Conservation (phyloP, 2,329 filamentous ascomycete genomes). For the Xylariaceae sp. region DNA sequence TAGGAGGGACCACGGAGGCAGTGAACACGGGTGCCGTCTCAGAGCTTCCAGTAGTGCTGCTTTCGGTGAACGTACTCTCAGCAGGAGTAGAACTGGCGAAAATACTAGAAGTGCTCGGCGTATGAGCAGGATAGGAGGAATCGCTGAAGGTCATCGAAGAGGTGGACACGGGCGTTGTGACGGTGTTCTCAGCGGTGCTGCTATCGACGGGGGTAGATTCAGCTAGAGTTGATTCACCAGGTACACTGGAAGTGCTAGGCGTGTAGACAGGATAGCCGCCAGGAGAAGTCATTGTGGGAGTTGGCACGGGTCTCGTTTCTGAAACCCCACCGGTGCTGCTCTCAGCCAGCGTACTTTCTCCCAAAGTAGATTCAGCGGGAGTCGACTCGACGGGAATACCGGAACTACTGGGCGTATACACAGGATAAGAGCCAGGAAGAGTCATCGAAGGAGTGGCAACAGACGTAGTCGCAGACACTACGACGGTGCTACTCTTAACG, state of each 20-base stretch:
- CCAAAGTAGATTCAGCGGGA: background rate
- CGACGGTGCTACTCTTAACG: background rate
- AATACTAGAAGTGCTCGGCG: background rate
- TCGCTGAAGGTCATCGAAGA: background rate
- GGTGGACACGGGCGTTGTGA: background rate
- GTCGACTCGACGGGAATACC: background rate
- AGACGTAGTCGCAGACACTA: background rate
- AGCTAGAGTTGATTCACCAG: background rate
- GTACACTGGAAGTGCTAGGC: conserved; percentile 12
- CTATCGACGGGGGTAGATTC: background rate
- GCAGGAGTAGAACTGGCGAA: conserved; percentile 3
- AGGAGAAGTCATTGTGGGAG: no score
- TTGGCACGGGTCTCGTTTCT: no score
- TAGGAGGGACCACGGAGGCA: background rate
- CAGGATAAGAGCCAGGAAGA: background rate
- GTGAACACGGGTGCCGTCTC: background rate
- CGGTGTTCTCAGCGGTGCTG: background rate
- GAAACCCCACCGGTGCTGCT: background rate
- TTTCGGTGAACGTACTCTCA: conserved; percentile 11
- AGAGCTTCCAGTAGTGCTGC: conserved; percentile 8
- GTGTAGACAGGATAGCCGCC: conserved; percentile 7
- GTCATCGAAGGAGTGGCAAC: background rate
- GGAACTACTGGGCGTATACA: conserved; percentile 3
- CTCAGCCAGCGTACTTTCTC: background rate
- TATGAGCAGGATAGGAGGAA: background rate